These are phyloP conservation scores for Actinomortierella wolfii DNA, from an alignment of 371 early-diverging fungal species.

Conservation along the genomic window DNA sequence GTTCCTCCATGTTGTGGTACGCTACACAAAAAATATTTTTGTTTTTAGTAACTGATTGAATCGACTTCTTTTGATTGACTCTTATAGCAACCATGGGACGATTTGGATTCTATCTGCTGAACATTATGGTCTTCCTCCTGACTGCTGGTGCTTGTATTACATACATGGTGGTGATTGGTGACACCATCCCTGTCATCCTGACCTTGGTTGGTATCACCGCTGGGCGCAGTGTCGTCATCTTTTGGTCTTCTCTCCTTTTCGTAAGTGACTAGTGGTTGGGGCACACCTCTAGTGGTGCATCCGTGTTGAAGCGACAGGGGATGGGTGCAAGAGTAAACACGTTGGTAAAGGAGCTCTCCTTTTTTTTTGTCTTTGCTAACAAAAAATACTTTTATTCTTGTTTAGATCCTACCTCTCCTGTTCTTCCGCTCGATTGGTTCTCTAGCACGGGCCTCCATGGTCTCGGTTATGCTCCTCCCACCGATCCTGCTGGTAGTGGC, in stretches of 20 bases:
- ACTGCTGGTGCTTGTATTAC: conserved; percentile 57
- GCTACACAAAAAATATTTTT: too few relatives aligned
- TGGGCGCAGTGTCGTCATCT: conserved; percentile 50
- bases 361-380: too few relatives aligned
- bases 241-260: conserved; percentile 50
- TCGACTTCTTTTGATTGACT: too few relatives aligned
- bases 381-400: background rate
- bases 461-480: conserved; percentile 59
- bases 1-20: too few relatives aligned
- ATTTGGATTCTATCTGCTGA: conserved; percentile 54
- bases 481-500: conserved; percentile 55
- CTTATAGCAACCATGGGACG: conserved; percentile 50
- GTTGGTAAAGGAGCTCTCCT: too few relatives aligned
- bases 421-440: conserved; percentile 61
- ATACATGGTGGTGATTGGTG: conserved; percentile 60
- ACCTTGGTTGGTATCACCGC: conserved; percentile 47
- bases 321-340: too few relatives aligned
- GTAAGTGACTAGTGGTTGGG: conserved; percentile 35
- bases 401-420: conserved; percentile 48
- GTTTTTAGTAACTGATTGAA: too few relatives aligned
- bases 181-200: conserved; percentile 60
- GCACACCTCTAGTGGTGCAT: too few relatives aligned
- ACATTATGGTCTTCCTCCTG: conserved; percentile 56
- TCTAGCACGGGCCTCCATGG: conserved; percentile 55
- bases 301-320: too few relatives aligned